Percentiles rank a stretch among this genome's conserved stretches.
Conservation (phyloP, 2,329 filamentous ascomycete species). For the Tolypocladium nubicola region DNA sequence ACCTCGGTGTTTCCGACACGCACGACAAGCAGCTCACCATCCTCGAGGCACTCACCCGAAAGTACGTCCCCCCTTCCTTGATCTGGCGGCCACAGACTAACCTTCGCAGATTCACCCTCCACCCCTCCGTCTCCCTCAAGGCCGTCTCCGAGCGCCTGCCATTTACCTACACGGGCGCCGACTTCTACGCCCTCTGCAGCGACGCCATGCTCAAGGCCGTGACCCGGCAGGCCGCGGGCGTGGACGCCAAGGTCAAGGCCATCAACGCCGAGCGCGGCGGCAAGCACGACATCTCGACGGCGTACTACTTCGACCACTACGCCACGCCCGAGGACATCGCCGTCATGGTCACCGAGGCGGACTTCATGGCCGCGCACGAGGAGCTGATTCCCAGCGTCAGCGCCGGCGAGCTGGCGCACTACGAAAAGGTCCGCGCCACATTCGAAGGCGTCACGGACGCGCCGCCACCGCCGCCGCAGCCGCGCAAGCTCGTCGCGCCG, state of each 20-base stretch:
- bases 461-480: slow-evolving; percentile 6
- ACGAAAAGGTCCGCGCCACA: slow-evolving; percentile 68
- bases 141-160: slow-evolving; percentile 68
- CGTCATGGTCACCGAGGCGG: slow-evolving; percentile 80
- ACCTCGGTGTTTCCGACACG: slow-evolving; percentile 90
- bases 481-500: slow-evolving; percentile 13
- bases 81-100: neutral
- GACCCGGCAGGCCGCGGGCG: slow-evolving; percentile 73
- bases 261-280: slow-evolving; percentile 43
- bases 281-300: slow-evolving; percentile 56
- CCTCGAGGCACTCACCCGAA: slow-evolving; percentile 84
- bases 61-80: slow-evolving; percentile 45
- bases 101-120: slow-evolving; percentile 62
- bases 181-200: slow-evolving; percentile 93
- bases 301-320: slow-evolving; percentile 92
- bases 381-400: slow-evolving; percentile 94
- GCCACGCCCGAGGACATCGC: slow-evolving; percentile 73
- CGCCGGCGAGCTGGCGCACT: slow-evolving; percentile 83
- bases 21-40: slow-evolving; percentile 95
- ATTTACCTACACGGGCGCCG: slow-evolving; percentile 94
- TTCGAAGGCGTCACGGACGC: slow-evolving; percentile 56
- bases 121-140: slow-evolving; percentile 65
- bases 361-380: slow-evolving; percentile 70
- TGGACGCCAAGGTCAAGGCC: slow-evolving; percentile 71
- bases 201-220: slow-evolving; percentile 99